Base-by-base conservation (phyloP, 352 stramenopile genomes). In the Phytophthora nicotianae region DNA sequence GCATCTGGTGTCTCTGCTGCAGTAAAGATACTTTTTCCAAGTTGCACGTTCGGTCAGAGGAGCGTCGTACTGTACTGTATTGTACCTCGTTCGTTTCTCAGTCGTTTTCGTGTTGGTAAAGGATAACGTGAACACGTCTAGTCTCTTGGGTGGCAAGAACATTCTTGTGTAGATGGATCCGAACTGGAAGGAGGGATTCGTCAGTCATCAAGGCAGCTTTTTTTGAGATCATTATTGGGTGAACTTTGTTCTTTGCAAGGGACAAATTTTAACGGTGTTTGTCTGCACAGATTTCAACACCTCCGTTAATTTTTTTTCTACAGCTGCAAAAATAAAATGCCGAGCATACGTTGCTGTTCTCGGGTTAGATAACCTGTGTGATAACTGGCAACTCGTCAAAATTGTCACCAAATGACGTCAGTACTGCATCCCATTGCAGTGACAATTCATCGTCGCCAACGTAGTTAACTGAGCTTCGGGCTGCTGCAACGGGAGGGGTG, bases 351-450 rank as follows among this genome's bases (percentile, higher is more conserved):
- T 29, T 24, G 41, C 41, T 26, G 16, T 26, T 4, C 46, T 24
- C 20, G 43, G 8, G 26, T 58, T 38, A 47, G 40, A 29, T 23
- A n/a, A 7, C 43, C 13, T 42, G 49, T 27, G 24, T 50, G 57
- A 53, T 60, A 65, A 65, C 58, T 3, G 48, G 40, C 29, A 42
- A 19, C 17, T 17, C 23, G 57, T 35, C 58, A 67, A 62, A 62
- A 56, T 50, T 62, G 50, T 26, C 58, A 51, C 26, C 33, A 41
- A 43, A 57, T 35, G 43, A 62, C 42, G 35, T 41, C 24, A 23
- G 10, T 38, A 37, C 20, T 56, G 48, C 33, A 50, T 50, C 29
- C 32, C 50, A 45, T 52, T 41, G 20, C 38, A 24, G 32, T 45
- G 50, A n/a, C 13, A 26, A 4, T 46, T 46, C n/a, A n/a, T 11